phyloP scores from a whole-genome alignment of 768 basidiomycete species.

The Suillus discolor region DNA sequence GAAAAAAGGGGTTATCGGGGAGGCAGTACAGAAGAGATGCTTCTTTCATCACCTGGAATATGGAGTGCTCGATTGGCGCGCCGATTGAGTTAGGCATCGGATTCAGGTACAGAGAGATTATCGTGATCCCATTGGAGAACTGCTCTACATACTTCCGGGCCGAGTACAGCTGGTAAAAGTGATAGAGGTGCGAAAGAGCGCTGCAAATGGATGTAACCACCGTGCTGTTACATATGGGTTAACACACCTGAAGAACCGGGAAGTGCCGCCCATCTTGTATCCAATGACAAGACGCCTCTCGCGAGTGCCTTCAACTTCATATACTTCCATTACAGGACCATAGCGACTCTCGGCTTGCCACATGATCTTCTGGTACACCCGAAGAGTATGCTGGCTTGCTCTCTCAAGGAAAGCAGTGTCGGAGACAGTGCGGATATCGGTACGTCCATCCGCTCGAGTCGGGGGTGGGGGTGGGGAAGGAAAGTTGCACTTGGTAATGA shows the following conservation, averaged over 20 bases:
- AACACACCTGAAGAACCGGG: conserved; percentile 72
- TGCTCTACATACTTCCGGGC: conserved; percentile 99
- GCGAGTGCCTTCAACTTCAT: conserved; percentile 90
- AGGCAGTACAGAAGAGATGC: conserved; percentile 91
- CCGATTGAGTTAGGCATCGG: conserved; percentile 77
- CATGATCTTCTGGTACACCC: conserved; percentile 90
- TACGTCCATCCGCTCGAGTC: conserved; percentile 55
- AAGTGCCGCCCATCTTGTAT: conserved; percentile 95
- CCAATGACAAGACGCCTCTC: conserved; percentile 95
- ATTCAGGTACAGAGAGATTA: conserved; percentile 94
- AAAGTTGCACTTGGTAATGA: conserved; percentile 87
- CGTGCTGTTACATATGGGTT: neutral
- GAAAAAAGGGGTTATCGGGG: conserved; percentile 92
- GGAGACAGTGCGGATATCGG: conserved; percentile 86
- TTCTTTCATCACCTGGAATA: conserved; percentile 97
- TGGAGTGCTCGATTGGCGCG: conserved; percentile 96
- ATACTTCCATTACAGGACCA: conserved; percentile 95
- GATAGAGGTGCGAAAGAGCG: conserved; percentile 93
- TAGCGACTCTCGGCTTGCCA: conserved; percentile 81
- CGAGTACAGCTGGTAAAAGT: conserved; percentile 95
- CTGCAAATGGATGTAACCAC: conserved; percentile 38
- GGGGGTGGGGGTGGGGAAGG: conserved; percentile 48
- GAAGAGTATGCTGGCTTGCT: conserved; percentile 89
- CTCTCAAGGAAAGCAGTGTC: conserved; percentile 92
- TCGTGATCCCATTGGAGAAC: conserved; percentile 95